Conservation (phyloP, 2,329 filamentous ascomycete genomes). For the Fusarium nygamai region DNA sequence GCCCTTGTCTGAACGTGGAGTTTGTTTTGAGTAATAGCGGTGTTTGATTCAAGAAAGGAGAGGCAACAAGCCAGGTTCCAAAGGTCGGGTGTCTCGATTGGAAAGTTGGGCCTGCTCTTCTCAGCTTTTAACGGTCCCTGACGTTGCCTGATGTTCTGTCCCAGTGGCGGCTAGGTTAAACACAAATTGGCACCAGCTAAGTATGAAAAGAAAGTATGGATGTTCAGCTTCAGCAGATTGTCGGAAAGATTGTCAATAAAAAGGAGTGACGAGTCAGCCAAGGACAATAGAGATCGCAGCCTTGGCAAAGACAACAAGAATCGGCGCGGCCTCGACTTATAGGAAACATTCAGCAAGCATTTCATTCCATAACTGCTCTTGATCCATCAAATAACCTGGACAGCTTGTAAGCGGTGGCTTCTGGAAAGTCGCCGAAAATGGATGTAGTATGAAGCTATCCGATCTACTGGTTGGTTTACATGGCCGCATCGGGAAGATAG, state of each 20-base stretch:
- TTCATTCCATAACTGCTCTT: background rate
- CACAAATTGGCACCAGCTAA: background rate
- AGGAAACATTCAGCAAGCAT: background rate
- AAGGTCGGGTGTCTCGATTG: background rate
- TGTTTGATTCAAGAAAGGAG: background rate
- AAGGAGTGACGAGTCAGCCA: background rate
- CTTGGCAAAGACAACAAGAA: background rate
- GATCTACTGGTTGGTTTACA: background rate
- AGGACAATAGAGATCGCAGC: background rate
- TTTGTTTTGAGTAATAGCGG: background rate
- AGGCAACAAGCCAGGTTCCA: background rate
- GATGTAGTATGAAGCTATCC: conserved; percentile 2
- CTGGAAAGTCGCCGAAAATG: conserved; percentile 25
- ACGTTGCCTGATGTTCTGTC: background rate
- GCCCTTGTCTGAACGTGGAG: background rate
- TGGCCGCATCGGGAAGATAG: conserved; percentile 25
- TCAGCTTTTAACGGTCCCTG: background rate
- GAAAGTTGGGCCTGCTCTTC: background rate
- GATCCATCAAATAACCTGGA: background rate
- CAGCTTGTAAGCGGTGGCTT: background rate
- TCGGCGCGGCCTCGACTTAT: conserved; percentile 8
- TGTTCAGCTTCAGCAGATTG: background rate
- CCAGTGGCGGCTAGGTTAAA: background rate
- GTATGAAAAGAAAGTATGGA: background rate
- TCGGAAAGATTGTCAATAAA: background rate